phyloP scores from a whole-genome alignment of 352 stramenopile genomes.

The Phytophthora agathidicida region DNA sequence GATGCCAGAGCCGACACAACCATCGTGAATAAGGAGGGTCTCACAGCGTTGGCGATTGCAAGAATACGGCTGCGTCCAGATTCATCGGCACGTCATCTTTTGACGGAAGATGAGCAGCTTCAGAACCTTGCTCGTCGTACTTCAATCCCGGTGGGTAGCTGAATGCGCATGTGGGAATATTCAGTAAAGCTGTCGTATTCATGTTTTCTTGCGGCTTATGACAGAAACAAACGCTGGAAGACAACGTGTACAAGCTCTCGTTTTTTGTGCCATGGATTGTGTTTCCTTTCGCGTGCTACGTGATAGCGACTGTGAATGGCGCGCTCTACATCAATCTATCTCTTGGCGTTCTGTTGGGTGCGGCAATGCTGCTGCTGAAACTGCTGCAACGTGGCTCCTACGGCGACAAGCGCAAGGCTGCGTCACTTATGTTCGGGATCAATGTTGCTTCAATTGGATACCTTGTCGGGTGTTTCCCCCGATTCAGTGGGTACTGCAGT shows the following conservation, averaged over 20 bases:
- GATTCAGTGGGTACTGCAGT: slow-evolving; percentile 39
- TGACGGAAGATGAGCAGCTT: slow-evolving; percentile 64
- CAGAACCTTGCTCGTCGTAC: slow-evolving; percentile 47
- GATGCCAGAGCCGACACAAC: slow-evolving; percentile 57
- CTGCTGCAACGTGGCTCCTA: slow-evolving; percentile 69
- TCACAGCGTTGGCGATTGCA: slow-evolving; percentile 63
- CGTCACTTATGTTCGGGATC: slow-evolving; percentile 72
- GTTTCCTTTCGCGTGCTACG: slow-evolving; percentile 49
- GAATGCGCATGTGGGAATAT: not conserved
- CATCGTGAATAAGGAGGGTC: slow-evolving; percentile 45
- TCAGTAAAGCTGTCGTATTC: not conserved
- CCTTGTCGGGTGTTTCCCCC: slow-evolving; percentile 55
- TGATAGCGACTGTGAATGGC: slow-evolving; percentile 45
- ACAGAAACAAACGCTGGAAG: slow-evolving; percentile 67
- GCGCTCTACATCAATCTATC: slow-evolving; percentile 43
- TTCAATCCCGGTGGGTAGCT: slow-evolving; percentile 39
- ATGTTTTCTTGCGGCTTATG: not conserved
- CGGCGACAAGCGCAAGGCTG: slow-evolving; percentile 76
- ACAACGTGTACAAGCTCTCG: slow-evolving; percentile 72
- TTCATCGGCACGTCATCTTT: slow-evolving; percentile 48
- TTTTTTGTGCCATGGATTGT: slow-evolving; percentile 80
- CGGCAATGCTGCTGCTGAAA: slow-evolving; percentile 49
- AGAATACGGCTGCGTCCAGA: slow-evolving; percentile 36
- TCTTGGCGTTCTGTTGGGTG: slow-evolving; percentile 37
- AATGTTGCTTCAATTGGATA: slow-evolving; percentile 77